phyloP scores from a whole-genome alignment of 2,329 filamentous ascomycete genomes.

The Beauveria sp. region DNA sequence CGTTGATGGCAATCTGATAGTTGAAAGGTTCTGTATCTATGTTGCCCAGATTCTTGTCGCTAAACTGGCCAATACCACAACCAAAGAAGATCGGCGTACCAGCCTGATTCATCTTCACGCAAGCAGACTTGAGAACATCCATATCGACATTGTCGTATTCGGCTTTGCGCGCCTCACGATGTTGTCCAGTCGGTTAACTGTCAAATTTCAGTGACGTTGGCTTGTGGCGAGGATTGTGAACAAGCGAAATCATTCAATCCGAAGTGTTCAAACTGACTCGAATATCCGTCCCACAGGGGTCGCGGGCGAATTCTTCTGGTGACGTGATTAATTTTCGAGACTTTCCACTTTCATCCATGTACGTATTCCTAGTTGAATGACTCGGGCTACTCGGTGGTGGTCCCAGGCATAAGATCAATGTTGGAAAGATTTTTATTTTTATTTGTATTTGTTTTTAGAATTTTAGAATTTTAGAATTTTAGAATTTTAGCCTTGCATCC shows the following conservation, averaged over 20 bases:
- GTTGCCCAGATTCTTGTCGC: conserved; percentile 58
- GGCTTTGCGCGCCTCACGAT: conserved; percentile 67
- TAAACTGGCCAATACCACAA: conserved; percentile 79
- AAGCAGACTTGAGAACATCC: conserved; percentile 60
- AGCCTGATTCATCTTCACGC: conserved; percentile 68
- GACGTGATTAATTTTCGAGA: conserved; percentile 56
- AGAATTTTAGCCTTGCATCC: conserved; percentile 66
- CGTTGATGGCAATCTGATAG: conserved; percentile 78
- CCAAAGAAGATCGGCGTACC: conserved; percentile 85
- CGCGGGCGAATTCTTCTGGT: conserved; percentile 63
- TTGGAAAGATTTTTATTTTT: conserved; percentile 58
- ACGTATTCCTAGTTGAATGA: conserved; percentile 76
- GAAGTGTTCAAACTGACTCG: conserved; percentile 55
- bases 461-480: conserved; percentile 48
- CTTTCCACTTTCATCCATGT: conserved; percentile 60
- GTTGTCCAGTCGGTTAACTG: conserved; percentile 73
- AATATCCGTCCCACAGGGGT: conserved; percentile 55
- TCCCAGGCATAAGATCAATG: conserved; percentile 76
- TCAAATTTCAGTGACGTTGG: conserved; percentile 58
- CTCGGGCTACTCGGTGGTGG: conserved; percentile 63
- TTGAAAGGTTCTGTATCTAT: conserved; percentile 75
- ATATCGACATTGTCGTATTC: conserved; percentile 82
- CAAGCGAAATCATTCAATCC: conserved; percentile 66
- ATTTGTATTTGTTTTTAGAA: conserved; percentile 46
- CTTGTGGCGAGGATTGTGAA: conserved; percentile 76